phyloP scores from a whole-genome alignment of 176 grass and related monocot species.

The Eragrostis nindensis region DNA sequence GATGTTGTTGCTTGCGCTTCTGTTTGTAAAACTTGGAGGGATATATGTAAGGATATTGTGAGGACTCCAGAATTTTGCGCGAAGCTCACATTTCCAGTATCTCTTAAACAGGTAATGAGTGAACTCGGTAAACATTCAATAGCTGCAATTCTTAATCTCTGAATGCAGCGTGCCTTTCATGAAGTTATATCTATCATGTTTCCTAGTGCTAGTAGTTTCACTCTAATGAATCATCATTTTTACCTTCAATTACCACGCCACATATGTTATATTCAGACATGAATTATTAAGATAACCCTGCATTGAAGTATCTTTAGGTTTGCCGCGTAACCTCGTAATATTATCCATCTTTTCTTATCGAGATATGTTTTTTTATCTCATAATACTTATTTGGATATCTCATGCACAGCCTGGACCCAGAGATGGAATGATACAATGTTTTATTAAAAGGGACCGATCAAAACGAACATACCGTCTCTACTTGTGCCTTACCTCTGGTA shows the following conservation, averaged over 20 bases:
- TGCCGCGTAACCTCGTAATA: background rate
- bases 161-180: background rate
- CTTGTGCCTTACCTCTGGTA: constrained; percentile 83
- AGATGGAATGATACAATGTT: constrained; percentile 84
- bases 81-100: constrained; percentile 89
- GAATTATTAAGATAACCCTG: background rate
- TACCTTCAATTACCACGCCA: background rate
- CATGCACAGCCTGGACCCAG: constrained; percentile 71
- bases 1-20: constrained; percentile 82
- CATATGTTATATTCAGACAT: background rate
- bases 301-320: constrained; percentile 11
- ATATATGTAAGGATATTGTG: constrained; percentile 88
- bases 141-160: constrained; percentile 7
- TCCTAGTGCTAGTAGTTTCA: background rate
- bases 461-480: constrained; percentile 90
- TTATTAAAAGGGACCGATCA: constrained; percentile 88
- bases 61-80: constrained; percentile 78
- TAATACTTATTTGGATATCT: constrained; percentile 32
- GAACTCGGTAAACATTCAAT: background rate
- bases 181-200: background rate
- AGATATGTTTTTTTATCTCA: background rate
- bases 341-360: constrained; percentile 16
- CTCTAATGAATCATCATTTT: background rate
- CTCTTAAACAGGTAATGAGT: constrained; percentile 84
- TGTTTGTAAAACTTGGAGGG: constrained; percentile 77